These are phyloP conservation scores for Peronospora destructor DNA, from an alignment of 352 stramenopile genomes.

Conservation along the genomic window DNA sequence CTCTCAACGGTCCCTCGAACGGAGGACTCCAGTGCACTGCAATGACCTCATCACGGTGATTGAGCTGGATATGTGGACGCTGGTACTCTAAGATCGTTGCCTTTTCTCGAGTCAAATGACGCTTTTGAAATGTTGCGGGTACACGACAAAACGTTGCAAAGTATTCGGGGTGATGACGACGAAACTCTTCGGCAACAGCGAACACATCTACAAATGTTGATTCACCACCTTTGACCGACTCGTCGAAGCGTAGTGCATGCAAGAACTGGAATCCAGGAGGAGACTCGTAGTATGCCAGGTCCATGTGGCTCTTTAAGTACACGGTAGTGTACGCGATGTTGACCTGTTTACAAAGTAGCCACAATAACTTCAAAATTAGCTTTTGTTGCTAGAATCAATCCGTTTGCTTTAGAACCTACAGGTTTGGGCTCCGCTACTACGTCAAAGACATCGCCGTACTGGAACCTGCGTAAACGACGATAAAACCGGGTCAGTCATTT, in stretches of 20 bases:
- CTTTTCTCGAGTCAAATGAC: conserved; percentile 82
- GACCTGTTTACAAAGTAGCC: conserved; percentile 36
- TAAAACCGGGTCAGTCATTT: not conserved
- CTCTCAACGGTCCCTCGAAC: conserved; percentile 89
- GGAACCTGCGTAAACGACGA: conserved; percentile 34
- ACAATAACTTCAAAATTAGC: not conserved
- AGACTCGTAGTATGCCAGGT: conserved; percentile 95
- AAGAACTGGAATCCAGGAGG: conserved; percentile 93
- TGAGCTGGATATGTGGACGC: conserved; percentile 89
- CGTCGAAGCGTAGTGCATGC: conserved; percentile 86
- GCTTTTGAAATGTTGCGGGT: conserved; percentile 93
- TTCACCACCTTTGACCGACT: conserved; percentile 73
- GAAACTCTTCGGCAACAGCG: conserved; percentile 63
- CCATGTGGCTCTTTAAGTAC: conserved; percentile 89
- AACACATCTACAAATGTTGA: conserved; percentile 86
- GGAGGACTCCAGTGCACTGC: conserved; percentile 91
- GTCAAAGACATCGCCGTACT: conserved; percentile 84
- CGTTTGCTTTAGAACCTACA: conserved; percentile 26
- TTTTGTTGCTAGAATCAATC: not conserved
- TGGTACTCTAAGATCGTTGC: conserved; percentile 90
- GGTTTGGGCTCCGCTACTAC: conserved; percentile 75
- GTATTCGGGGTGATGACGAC: conserved; percentile 47
- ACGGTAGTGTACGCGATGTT: conserved; percentile 94
- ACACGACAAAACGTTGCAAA: conserved; percentile 75
- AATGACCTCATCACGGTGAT: conserved; percentile 78